Base-by-base conservation (phyloP, 345 rosid species). In the Clarkia xantiana region DNA sequence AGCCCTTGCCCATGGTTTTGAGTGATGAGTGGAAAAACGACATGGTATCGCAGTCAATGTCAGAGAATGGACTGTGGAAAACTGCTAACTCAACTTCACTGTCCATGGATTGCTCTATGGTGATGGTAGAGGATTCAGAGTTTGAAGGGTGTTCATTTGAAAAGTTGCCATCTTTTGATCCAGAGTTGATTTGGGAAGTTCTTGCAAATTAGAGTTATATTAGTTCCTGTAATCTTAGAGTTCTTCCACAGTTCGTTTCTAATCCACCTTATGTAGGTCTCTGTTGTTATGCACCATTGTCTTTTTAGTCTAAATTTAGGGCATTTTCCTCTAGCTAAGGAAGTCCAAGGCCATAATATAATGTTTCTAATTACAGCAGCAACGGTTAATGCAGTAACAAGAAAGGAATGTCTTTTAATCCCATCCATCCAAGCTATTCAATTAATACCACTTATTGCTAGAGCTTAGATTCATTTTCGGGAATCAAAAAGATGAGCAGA, bases 151-250 rank as follows among this genome's bases (percentile, higher is more conserved):
- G 74, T 23, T 80, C 73, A 14, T 81, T 91, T 0, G 81, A 84
- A 39, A 84, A 80, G 60, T 67, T 91, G 84, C 98, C 94, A 0
- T 91, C 98, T 18, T 86, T 66, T 20, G 98, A 91, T 54, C 80
- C 89, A 1, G 98, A 91, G 46, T 71, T 84, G 63, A 77, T 86
- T 4, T 91, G 98, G 98, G 82, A 84, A 49, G 91, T 86, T 63
- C 85, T 91, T 49, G 95, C 93, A 3, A 89, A 59, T 62, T 89
- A 71, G 69, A 51, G 49, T 19, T 54, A n/a, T 17, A 13, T 29
- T 29, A 29, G 36, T 14, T 38, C 9, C 14, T 4, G 25, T 18
- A 9, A 14, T 14, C 51, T 18, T 16, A 41, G 39, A 40, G 18
- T 22, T 51, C 40, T 3, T 18, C 9, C 41, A 13, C 10, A 44